phyloP scores from a whole-genome alignment of 2,329 filamentous ascomycete species.

The Leptoxyphium fumago region DNA sequence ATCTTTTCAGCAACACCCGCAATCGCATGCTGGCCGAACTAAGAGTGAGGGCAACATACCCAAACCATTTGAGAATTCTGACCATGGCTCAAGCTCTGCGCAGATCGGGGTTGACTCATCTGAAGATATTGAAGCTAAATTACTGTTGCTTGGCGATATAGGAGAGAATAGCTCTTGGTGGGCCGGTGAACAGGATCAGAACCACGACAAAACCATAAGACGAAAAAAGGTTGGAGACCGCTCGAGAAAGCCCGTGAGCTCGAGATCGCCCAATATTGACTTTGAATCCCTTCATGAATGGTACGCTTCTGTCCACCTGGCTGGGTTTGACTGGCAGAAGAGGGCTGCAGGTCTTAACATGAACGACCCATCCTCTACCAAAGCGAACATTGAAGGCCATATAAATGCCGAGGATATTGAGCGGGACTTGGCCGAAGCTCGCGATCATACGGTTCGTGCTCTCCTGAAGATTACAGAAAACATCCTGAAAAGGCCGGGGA shows the following conservation, averaged over 20 bases:
- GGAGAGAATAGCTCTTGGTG: conserved; percentile 76
- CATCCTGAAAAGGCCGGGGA: conserved; percentile 64
- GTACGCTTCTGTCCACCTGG: conserved; percentile 56
- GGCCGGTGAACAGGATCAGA: conserved; percentile 42
- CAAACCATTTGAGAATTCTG: conserved; percentile 10
- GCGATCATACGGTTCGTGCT: conserved; percentile 52
- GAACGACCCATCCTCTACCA: conserved; percentile 11
- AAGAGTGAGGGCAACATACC: conserved; percentile 30
- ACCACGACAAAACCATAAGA: conserved; percentile 14
- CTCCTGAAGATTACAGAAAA: conserved; percentile 67
- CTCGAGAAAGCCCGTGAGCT: conserved; percentile 31
- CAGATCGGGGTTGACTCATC: conserved; percentile 22
- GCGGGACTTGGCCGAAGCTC: conserved; percentile 42
- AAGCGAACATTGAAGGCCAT: conserved; percentile 33
- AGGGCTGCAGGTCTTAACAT: conserved; percentile 33
- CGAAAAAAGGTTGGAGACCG: conserved; percentile 17
- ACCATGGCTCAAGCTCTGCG: background rate
- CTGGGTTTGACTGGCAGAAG: conserved; percentile 51
- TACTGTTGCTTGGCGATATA: conserved; percentile 57
- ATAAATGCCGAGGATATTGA: conserved; percentile 32
- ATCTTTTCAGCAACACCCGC: conserved; percentile 50
- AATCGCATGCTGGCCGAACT: conserved; percentile 21
- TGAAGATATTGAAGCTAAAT: conserved; percentile 58
- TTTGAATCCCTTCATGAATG: conserved; percentile 59
- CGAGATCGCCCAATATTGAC: conserved; percentile 54